These are phyloP conservation scores for Eimeria tenella DNA, from an alignment of 169 alveolate species.

Conservation along the genomic window DNA sequence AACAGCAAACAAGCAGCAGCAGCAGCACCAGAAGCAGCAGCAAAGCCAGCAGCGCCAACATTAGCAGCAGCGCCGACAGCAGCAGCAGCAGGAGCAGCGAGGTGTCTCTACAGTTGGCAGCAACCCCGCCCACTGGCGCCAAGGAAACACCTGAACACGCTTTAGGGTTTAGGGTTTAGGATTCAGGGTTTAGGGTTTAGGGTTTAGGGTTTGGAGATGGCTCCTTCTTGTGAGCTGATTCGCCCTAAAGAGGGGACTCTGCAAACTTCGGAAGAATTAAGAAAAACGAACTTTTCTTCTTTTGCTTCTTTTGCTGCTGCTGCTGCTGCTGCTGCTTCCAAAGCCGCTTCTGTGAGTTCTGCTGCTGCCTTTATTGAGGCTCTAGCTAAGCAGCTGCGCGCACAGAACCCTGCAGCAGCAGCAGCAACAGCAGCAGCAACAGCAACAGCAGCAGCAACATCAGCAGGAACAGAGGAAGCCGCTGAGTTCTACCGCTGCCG, in stretches of 20 bases:
- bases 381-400: not conserved
- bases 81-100: slow-evolving; percentile 3
- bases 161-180: no score
- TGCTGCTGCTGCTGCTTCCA: not conserved
- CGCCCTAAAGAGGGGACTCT: no score
- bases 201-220: no score
- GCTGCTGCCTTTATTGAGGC: not conserved
- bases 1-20: not conserved
- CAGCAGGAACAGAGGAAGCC: not conserved
- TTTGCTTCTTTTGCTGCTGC: not conserved
- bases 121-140: no score
- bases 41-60: not conserved
- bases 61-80: slow-evolving; percentile 7
- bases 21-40: not conserved
- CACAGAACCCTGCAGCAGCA: not conserved
- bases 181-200: no score
- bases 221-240: no score
- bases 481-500: not conserved
- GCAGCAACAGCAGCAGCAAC: not conserved
- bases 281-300: no score
- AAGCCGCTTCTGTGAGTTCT: not conserved
- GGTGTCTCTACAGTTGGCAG: no score
- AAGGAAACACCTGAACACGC: no score
- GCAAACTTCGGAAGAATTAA: no score
- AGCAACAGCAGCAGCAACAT: not conserved